Evolutionary conservation across 2,329 filamentous ascomycete species (phyloP), one percentile per base, ranked within the genome.

Genomic region (Cladosporium sp.): DNA sequence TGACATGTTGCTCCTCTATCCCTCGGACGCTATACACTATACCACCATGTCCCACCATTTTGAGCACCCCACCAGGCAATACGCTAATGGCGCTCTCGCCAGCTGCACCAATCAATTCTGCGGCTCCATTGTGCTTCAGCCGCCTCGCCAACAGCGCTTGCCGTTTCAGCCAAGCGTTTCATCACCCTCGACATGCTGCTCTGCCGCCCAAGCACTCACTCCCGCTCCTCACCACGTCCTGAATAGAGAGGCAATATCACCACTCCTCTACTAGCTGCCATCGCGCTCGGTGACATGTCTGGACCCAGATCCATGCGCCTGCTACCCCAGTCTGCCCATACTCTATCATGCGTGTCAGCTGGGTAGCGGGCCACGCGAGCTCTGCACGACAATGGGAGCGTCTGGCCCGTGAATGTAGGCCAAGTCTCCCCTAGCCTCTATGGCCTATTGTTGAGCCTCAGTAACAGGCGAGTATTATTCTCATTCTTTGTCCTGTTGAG

Each of bases 101-200:
- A 25, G 24, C 42, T 25, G 42, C 13, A 22, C 42, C 42, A 45
- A 45, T 45, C 42, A 28, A 45, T 28, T 45, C 42, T 45, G 42
- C 42, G 22, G 42, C 42, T 45, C 42, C 37, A 19, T 17, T 6
- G 34, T 25, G 50, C 49, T 39, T 37, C 49, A 39, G 20, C 49
- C 37, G 36, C 50, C 37, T 53, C 50, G 50, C 50, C 37, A 34
- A 10, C 42, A 39, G 28, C 51, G 39, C 37, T 28, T 35, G 45
- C 17, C 48, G 51, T 54, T 54, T 54, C 51, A 54, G 51, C 51
- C 51, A 53, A 48, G 45, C 28, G 51, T 45, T 36, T 45, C 37
- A 54, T 34, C 50, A 28, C 37, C 20, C 24, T 15, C 37, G 12
- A 40, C 50, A 40, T 20, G 20, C 37, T 19, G 15, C 19, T 22